These are phyloP conservation scores for Lodderomyces margitis DNA, from an alignment of 1,139 yeast species.

Conservation along the genomic window DNA sequence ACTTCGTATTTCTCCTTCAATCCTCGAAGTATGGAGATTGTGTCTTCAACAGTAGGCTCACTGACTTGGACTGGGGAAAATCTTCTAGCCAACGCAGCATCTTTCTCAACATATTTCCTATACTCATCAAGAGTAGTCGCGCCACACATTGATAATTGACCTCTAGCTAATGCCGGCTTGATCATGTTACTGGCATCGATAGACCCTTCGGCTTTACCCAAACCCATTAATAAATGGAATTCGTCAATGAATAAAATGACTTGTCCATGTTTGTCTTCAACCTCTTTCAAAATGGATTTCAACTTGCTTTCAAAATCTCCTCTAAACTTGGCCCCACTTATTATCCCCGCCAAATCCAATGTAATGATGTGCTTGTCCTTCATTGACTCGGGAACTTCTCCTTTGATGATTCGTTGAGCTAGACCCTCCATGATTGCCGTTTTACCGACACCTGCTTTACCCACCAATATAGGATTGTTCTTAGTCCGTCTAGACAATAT, in stretches of 20 bases:
- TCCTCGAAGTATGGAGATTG: slow-evolving; percentile 89
- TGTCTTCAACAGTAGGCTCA: slow-evolving; percentile 92
- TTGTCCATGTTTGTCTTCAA: slow-evolving; percentile 76
- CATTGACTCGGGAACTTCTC: slow-evolving; percentile 94
- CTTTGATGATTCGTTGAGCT: slow-evolving; percentile 86
- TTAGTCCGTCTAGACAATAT: slow-evolving; percentile 89
- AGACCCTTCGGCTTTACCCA: slow-evolving; percentile 94
- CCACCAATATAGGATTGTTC: slow-evolving; percentile 90
- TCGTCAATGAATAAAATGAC: slow-evolving; percentile 90
- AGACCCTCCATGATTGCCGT: slow-evolving; percentile 95
- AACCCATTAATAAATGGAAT: slow-evolving; percentile 83
- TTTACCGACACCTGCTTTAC: slow-evolving; percentile 97
- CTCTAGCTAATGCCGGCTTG: slow-evolving; percentile 94
- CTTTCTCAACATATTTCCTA: slow-evolving; percentile 84
- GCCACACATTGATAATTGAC: slow-evolving; percentile 90
- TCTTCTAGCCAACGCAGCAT: slow-evolving; percentile 87
- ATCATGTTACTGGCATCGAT: slow-evolving; percentile 92
- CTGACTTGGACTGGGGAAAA: slow-evolving; percentile 84
- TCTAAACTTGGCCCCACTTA: slow-evolving; percentile 91
- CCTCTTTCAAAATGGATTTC: slow-evolving; percentile 79
- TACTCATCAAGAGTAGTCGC: slow-evolving; percentile 93
- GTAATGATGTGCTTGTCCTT: slow-evolving; percentile 80
- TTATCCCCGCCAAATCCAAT: slow-evolving; percentile 82
- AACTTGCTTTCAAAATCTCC: slow-evolving; percentile 95
- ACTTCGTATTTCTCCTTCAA: slow-evolving; percentile 92